Percentiles rank a stretch among this genome's conserved stretches.
Conservation (phyloP, 2,329 filamentous ascomycete genomes). For the Sclerotiophoma versabilis region DNA sequence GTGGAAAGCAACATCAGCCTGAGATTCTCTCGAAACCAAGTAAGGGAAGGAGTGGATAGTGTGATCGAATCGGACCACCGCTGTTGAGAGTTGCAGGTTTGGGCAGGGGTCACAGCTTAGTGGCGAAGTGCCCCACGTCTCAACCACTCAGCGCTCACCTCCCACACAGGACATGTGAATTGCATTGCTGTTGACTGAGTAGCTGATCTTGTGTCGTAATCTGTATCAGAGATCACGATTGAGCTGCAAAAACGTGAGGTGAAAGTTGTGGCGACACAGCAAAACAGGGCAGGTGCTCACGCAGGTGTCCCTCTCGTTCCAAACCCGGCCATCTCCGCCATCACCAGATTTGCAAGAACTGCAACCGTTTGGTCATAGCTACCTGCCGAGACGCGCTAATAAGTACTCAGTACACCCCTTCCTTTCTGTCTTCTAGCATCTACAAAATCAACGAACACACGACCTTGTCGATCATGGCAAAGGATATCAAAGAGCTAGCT, state of each 20-base stretch:
- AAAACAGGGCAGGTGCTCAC: slow-evolving; percentile 7
- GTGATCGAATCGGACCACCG: slow-evolving; percentile 26
- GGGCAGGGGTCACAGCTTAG: slow-evolving; percentile 2
- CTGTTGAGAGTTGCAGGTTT: slow-evolving; percentile 17
- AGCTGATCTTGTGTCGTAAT: not conserved
- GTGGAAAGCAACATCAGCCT: not conserved
- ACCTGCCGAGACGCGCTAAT: slow-evolving; percentile 12
- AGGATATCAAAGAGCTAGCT: slow-evolving; percentile 54
- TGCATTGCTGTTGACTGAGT: not conserved
- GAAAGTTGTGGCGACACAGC: not conserved
- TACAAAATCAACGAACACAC: not conserved
- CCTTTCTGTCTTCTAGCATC: not conserved
- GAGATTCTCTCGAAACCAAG: not conserved
- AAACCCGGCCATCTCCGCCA: slow-evolving; percentile 37
- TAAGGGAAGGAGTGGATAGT: slow-evolving; percentile 19
- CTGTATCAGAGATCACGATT: not conserved
- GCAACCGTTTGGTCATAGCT: slow-evolving; percentile 16
- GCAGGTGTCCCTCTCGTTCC: slow-evolving; percentile 3
- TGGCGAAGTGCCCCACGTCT: slow-evolving; percentile 12
- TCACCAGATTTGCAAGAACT: slow-evolving; percentile 35
- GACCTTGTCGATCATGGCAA: slow-evolving; percentile 31
- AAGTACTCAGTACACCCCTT: not conserved
- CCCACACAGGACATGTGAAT: not conserved
- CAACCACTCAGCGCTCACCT: slow-evolving; percentile 5
- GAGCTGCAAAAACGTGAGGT: not conserved